phyloP scores from a whole-genome alignment of 129 eudicot genomes.

The Ambrosia artemisiifolia region DNA sequence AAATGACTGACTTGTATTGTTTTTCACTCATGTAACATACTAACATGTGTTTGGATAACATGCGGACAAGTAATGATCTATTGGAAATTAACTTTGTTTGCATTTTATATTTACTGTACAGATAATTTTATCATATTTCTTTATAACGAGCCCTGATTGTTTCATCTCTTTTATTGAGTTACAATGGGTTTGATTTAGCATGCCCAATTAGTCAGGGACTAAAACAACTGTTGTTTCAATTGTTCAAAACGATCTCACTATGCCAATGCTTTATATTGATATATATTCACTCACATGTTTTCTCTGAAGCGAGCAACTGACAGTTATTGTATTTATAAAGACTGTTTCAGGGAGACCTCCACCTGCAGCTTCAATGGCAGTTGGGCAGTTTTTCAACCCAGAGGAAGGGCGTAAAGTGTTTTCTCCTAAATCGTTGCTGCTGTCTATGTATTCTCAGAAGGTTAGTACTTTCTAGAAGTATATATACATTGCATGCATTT shows the following conservation, averaged over 20 bases:
- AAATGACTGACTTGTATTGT: not conserved
- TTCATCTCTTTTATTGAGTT: not conserved
- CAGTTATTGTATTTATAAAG: slow-evolving; percentile 46
- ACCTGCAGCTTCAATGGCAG: slow-evolving; percentile 99
- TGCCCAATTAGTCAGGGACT: not conserved
- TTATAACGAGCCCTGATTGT: not conserved
- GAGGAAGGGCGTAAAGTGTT: slow-evolving; percentile 51
- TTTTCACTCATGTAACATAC: not conserved
- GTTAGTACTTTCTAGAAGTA: slow-evolving; percentile 37
- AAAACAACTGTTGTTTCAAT: not conserved
- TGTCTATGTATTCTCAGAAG: slow-evolving; percentile 51
- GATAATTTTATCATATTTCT: not conserved
- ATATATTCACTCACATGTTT: not conserved
- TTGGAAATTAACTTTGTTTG: slow-evolving; percentile 1
- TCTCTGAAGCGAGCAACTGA: slow-evolving; percentile 25
- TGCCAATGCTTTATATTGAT: slow-evolving; percentile 4
- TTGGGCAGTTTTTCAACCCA: slow-evolving; percentile 92
- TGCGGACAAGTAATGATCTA: not conserved
- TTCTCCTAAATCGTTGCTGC: slow-evolving; percentile 55
- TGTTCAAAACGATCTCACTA: not conserved
- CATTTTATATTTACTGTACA: not conserved
- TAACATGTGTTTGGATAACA: slow-evolving; percentile 1
- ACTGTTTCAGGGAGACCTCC: slow-evolving; percentile 98
- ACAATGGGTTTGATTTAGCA: not conserved
- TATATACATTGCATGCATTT: slow-evolving; percentile 2